phyloP scores from a whole-genome alignment of 2,329 filamentous ascomycete genomes.

The Colletotrichum musicola region DNA sequence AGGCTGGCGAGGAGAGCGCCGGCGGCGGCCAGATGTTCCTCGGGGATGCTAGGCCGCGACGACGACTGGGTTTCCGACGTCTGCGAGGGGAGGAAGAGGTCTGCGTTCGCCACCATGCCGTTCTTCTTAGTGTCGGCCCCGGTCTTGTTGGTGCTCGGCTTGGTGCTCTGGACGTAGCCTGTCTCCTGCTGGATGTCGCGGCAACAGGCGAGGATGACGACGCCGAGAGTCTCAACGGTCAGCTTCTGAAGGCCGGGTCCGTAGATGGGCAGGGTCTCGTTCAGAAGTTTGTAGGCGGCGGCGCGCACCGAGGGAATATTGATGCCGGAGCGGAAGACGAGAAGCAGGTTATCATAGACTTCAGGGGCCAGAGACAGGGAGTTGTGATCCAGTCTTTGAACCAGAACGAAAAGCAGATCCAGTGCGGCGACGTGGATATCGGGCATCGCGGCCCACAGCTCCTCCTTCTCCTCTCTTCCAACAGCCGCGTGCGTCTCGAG shows the following conservation, averaged over 20 bases:
- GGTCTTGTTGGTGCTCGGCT: conserved; percentile 44
- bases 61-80: conserved; percentile 49
- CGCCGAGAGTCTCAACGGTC: conserved; percentile 71
- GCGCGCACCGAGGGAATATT: conserved; percentile 67
- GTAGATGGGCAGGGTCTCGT: conserved; percentile 68
- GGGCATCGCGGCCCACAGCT: conserved; percentile 80
- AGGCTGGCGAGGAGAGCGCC: conserved; percentile 71
- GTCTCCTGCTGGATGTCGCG: conserved; percentile 74
- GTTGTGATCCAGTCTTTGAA: conserved; percentile 68
- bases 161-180: conserved; percentile 60
- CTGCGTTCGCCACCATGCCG: conserved; percentile 71
- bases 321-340: conserved; percentile 74
- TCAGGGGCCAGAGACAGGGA: conserved; percentile 72
- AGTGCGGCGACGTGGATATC: conserved; percentile 80
- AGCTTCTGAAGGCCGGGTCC: conserved; percentile 77
- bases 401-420: conserved; percentile 68
- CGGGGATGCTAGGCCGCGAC: conserved; percentile 54
- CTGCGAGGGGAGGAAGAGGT: conserved; percentile 73
- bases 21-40: conserved; percentile 68
- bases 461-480: conserved; percentile 83
- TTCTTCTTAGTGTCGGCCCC: conserved; percentile 53
- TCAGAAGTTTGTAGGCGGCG: conserved; percentile 70
- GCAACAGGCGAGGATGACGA: conserved; percentile 77
- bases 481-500: conserved; percentile 79
- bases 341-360: conserved; percentile 77